Conservation (phyloP, 257 asterid genomes). For the Salvia rosmarinus region DNA sequence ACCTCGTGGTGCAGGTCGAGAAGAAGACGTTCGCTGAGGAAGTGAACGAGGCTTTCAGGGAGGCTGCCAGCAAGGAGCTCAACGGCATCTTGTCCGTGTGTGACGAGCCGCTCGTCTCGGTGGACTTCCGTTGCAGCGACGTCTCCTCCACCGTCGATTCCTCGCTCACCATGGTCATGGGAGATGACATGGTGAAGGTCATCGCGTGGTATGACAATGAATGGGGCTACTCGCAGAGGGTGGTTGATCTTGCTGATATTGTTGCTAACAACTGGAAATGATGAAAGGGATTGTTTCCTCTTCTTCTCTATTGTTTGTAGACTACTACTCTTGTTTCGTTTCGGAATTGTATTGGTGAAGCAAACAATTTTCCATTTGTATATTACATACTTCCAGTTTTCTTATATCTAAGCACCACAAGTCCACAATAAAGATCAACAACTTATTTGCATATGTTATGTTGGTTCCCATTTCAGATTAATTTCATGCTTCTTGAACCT, state of each 20-base stretch:
- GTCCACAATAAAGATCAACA: not conserved
- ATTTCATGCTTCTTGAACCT: not conserved
- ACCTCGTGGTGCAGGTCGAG: slow-evolving; percentile 89
- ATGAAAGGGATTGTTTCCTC: slow-evolving; percentile 1
- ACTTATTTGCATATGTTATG: not conserved
- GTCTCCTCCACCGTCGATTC: slow-evolving; percentile 91
- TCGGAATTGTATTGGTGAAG: slow-evolving; percentile 46
- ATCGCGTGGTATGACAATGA: slow-evolving; percentile 98
- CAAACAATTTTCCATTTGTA: slow-evolving; percentile 42
- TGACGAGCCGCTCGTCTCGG: slow-evolving; percentile 91
- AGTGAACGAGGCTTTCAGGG: slow-evolving; percentile 91
- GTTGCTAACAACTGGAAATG: slow-evolving; percentile 92
- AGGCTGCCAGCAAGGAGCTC: slow-evolving; percentile 76
- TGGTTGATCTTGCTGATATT: slow-evolving; percentile 96
- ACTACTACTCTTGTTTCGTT: slow-evolving; percentile 37
- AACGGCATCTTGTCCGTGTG: slow-evolving; percentile 77
- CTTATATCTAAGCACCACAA: not conserved
- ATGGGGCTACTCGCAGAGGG: slow-evolving; percentile 99
- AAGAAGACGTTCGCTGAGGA: slow-evolving; percentile 96
- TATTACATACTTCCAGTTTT: not conserved
- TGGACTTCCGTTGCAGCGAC: slow-evolving; percentile 87
- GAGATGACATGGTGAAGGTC: slow-evolving; percentile 98
- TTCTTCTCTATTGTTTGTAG: slow-evolving; percentile 38
- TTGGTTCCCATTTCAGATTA: not conserved
- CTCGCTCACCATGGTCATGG: slow-evolving; percentile 95